A percentile compares a stretch with the other conserved stretches of the same genome.
These are phyloP conservation scores for Chaetoceros muelleri DNA, from an alignment of 108 stramenopile species.

Conservation along the genomic window DNA sequence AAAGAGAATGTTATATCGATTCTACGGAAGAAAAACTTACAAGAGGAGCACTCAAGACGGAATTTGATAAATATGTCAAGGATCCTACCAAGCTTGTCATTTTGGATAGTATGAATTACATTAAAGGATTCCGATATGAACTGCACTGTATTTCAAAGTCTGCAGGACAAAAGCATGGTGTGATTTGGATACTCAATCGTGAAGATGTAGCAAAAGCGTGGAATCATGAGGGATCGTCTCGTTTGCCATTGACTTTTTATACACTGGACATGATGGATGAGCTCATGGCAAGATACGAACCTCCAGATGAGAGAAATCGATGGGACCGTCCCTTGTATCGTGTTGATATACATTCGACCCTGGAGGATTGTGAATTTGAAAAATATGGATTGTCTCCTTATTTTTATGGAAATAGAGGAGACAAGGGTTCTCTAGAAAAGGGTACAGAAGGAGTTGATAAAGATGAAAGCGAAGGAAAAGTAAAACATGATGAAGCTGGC, in stretches of 20 bases:
- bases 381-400: conserved; percentile 17
- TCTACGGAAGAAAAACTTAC: conserved; percentile 65
- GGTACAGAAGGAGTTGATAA: background rate
- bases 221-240: conserved; percentile 24
- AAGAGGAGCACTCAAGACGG: conserved; percentile 61
- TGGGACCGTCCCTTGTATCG: conserved; percentile 82
- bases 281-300: conserved; percentile 72
- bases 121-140: conserved; percentile 87
- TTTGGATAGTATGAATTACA: conserved; percentile 83
- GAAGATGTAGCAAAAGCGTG: conserved; percentile 24
- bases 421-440: background rate
- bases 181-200: conserved; percentile 63
- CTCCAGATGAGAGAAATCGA: conserved; percentile 76
- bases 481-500: conserved; percentile 3
- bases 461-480: conserved; percentile 5
- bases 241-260: conserved; percentile 21
- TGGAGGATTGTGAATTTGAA: conserved; percentile 15
- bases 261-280: conserved; percentile 42
- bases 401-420: background rate
- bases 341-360: conserved; percentile 36
- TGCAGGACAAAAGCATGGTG: conserved; percentile 60
- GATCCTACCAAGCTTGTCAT: conserved; percentile 44
- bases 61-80: conserved; percentile 52
- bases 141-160: conserved; percentile 80
- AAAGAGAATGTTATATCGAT: conserved; percentile 46